Base-by-base conservation (phyloP, 192 early-diverging fungal genomes). In the Podila epicladia region DNA sequence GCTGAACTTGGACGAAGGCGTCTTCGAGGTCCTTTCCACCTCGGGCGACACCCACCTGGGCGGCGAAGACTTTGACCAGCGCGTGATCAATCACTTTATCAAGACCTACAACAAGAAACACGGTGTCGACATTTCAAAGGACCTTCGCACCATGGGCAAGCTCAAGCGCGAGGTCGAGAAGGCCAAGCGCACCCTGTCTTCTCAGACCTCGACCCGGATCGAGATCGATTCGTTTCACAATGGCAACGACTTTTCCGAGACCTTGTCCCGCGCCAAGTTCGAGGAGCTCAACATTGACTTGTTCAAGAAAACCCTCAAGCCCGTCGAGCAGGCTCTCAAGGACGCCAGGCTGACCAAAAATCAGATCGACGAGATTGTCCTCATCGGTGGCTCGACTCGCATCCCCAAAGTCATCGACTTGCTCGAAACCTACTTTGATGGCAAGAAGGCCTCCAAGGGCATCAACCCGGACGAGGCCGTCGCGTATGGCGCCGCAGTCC, bases 391-490 rank as follows among this genome's bases (percentile, higher is more conserved):
- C 61, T 96, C 95, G 48, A 96, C 96, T 61, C 95, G 95, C 85
- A 97, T 97, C 82, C 96, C 96, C 87, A 96, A 95, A 87, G 90
- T 97, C 82, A 92, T 94, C 87, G 77, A 91, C 37, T 86, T 96
- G 31, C 85, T 96, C 66, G 85, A 91, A 84, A 89, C 92, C 64
- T 92, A 91, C 84, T 95, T 95, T 62, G 87, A 91, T 74, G 92
- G 91, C 75, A 94, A 94, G 90, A 89, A 93, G 85, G 85, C 89
- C 69, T 93, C 91, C 86, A 94, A 93, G 89, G 91, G 93, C 62
- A 97, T 97, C 90, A 98, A 98, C 93, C 97, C 96, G 73, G 97
- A 98, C 87, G 97, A 98, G 87, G 95, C 95, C 45, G 95, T 97
- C 35, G 96, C 95, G 67, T 94, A 95, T 80, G 96, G 96, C 83